Evolutionary conservation across 1,139 yeast genomes (phyloP).

Genomic region (Debaryomycetaceae sp.): DNA sequence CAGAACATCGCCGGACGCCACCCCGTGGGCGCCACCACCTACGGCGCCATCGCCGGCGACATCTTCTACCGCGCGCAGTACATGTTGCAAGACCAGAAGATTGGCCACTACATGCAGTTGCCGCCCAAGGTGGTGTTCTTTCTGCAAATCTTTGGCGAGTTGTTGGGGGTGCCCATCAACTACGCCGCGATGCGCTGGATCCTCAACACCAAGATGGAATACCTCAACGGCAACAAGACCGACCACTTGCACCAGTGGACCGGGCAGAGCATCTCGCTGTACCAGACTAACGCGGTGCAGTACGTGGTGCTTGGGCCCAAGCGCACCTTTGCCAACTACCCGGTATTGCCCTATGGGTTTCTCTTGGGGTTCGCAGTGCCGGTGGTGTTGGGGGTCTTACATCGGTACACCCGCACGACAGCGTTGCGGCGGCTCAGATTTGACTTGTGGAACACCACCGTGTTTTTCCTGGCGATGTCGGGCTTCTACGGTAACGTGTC

Average conservation of each 20-base stretch:
- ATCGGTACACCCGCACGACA: conserved; percentile 12
- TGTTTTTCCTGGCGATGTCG: conserved; percentile 45
- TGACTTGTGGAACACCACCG: conserved; percentile 44
- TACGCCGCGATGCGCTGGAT: conserved; percentile 47
- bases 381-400: conserved; percentile 24
- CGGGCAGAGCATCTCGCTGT: conserved; percentile 37
- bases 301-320: conserved; percentile 48
- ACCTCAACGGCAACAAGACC: conserved; percentile 28
- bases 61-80: conserved; percentile 53
- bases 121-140: conserved; percentile 45
- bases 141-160: conserved; percentile 46
- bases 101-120: conserved; percentile 45
- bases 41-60: conserved; percentile 49
- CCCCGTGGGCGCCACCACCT: conserved; percentile 46
- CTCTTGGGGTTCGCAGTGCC: conserved; percentile 38
- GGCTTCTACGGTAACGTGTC: conserved; percentile 46
- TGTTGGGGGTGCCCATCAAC: conserved; percentile 48
- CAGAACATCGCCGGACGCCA: conserved; percentile 27
- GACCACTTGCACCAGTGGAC: conserved; percentile 54
- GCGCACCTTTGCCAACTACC: conserved; percentile 36
- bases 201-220: conserved; percentile 32
- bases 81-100: conserved; percentile 43
- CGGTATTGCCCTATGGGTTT: conserved; percentile 42
- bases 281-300: conserved; percentile 46
- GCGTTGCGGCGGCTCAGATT: conserved; percentile 18